Base-by-base conservation (phyloP, 1,284 basidiomycete species). In the Clitocybe nebularis region DNA sequence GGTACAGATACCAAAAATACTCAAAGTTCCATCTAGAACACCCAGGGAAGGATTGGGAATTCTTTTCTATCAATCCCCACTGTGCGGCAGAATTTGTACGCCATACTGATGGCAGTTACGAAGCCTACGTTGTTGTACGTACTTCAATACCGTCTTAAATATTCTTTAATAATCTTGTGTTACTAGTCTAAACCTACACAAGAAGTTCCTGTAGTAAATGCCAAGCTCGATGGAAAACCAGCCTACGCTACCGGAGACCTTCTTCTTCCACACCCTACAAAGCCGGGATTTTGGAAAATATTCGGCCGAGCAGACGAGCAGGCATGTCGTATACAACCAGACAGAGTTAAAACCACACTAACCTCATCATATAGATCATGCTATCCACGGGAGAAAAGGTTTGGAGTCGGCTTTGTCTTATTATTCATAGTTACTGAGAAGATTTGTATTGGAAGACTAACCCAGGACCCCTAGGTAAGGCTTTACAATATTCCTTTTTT, bases 361-460 rank as follows among this genome's bases (percentile, higher is more conserved):
- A n/a, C n/a, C n/a, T n/a, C n/a, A n/a, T n/a, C n/a, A n/a, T n/a
- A n/a, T n/a, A n/a, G 49, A 71, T 78, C 28, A 72, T 76, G 50
- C 67, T 72, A 36, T 66, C 59, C 10, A 75, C 68, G 3, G 75
- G 75, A 6, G 74, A 77, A 51, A 77, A 77, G 64, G 72, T 71
- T 3, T 43, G 55, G 4, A 24, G 16, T 26, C 48, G 23, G 16
- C 43, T 48, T 4, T 5, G 8, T 3, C 22, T 25, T 19, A n/a
- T 11, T 20, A n/a, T 23, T 44, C 17, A n/a, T n/a, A n/a, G n/a
- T n/a, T 39, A 4, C 32, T 36, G 24, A 10, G 5, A 41, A 5
- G 17, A 13, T 25, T 29, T 35, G 19, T 37, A 29, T n/a, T 16
- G n/a, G 9, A 13, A 64, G 59, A 66, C 62, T 2, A 68, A 68